These are phyloP conservation scores for Myxozyma monticola DNA, from an alignment of 805 yeast species.

Conservation along the genomic window DNA sequence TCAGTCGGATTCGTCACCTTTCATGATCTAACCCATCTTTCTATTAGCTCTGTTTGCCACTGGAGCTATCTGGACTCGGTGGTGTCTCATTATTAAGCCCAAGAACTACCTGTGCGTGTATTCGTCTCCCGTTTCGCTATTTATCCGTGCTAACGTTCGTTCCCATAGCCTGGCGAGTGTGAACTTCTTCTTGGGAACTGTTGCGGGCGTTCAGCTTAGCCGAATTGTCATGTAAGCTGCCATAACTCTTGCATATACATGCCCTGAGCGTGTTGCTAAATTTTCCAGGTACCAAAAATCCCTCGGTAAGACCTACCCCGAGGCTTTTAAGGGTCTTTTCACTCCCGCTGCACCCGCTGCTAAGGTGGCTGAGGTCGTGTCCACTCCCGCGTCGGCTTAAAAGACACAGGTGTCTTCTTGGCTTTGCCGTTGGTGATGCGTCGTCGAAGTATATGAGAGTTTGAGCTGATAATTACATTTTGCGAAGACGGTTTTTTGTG, in stretches of 20 bases:
- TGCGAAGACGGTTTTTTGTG: no score
- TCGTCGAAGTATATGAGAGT: no score
- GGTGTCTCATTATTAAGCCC: conserved; percentile 93
- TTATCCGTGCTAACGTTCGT: neutral
- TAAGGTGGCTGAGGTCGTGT: conserved; percentile 3
- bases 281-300: conserved; percentile 14
- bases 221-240: conserved; percentile 50
- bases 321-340: conserved; percentile 26
- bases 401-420: neutral
- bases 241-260: no score
- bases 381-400: conserved; percentile 3
- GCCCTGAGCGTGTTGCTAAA: neutral
- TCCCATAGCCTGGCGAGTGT: conserved; percentile 70
- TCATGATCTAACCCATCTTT: conserved; percentile 5
- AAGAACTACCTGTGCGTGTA: conserved; percentile 58
- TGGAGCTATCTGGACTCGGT: conserved; percentile 95
- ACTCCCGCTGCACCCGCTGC: conserved; percentile 5
- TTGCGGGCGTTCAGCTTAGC: conserved; percentile 79
- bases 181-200: conserved; percentile 86
- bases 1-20: conserved; percentile 8
- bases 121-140: neutral
- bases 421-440: no score
- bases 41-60: conserved; percentile 75
- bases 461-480: no score
- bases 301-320: conserved; percentile 27